A percentile compares a stretch with the other conserved stretches of the same genome.
Evolutionary conservation across 805 yeast genomes (phyloP).

Genomic region (Blastobotrys robertii): DNA sequence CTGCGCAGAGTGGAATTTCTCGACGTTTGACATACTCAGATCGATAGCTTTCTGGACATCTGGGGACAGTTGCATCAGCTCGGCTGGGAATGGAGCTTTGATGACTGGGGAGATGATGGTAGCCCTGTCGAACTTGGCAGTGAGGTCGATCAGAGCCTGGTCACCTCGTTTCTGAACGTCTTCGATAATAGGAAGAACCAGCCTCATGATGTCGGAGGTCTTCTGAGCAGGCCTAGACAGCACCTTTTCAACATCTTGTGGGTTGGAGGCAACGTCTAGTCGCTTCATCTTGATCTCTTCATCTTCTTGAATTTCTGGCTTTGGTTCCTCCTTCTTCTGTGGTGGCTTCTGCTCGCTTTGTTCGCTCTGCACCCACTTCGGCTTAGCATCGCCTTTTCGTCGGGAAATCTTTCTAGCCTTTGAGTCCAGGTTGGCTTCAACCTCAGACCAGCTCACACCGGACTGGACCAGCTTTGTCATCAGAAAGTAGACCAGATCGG

Average conservation of each 20-base stretch:
- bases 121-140: conserved; percentile 88
- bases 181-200: conserved; percentile 83
- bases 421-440: conserved; percentile 73
- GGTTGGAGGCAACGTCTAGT: conserved; percentile 34
- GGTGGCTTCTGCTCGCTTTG: conserved; percentile 3
- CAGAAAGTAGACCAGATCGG: conserved; percentile 72
- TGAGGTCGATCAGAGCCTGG: conserved; percentile 74
- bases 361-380: conserved; percentile 42
- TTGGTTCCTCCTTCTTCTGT: conserved; percentile 12
- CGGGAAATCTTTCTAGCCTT: conserved; percentile 83
- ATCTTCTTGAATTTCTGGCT: conserved; percentile 3
- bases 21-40: conserved; percentile 78
- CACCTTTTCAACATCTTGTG: conserved; percentile 45
- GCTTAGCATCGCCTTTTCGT: conserved; percentile 93
- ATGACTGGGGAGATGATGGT: conserved; percentile 60
- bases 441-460: conserved; percentile 72
- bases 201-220: conserved; percentile 83
- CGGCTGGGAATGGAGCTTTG: conserved; percentile 77
- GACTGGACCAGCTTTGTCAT: conserved; percentile 54
- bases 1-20: conserved; percentile 91
- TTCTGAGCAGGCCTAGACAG: conserved; percentile 92
- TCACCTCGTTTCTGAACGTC: conserved; percentile 74
- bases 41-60: conserved; percentile 81
- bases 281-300: conserved; percentile 40
- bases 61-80: conserved; percentile 60